Evolutionary conservation across 2,329 filamentous ascomycete genomes (phyloP), one percentile per base, ranked within the genome.

Genomic region (Aspergillus proliferans): DNA sequence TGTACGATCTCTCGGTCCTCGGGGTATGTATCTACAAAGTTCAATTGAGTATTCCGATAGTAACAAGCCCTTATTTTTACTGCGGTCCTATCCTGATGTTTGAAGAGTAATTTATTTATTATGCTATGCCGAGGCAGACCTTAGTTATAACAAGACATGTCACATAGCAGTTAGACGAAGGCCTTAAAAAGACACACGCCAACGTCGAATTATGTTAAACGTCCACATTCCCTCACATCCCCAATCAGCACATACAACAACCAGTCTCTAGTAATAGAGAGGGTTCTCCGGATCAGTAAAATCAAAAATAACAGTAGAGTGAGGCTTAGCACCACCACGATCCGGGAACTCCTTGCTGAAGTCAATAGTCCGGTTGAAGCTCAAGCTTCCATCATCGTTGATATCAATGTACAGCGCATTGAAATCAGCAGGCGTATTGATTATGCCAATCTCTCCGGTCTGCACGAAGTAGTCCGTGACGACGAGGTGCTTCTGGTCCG

Each of bases 381-480:
- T 70, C 47, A 84, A 62, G n/a, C 70, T 69, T 3, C 81, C 80
- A 51, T 83, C 71, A 2, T 72, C 62, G 8, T 74, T 64, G 50
- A 84, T 75, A 50, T 84, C 81, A 55, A 84, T 80, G 70, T 81
- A 84, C 54, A 79, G 75, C 0, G 74, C 80, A 71, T 82, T 83
- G 74, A 76, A 84, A 60, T 84, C 81, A 18, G 72, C 79, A 0
- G 80, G 79, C 0, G 80, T 82, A 59, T 83, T 83, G 58, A 84
- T 72, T 2, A 84, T 68, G 6, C 77, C 78, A 49, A 83, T 82
- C 48, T 80, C 76, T 22, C 81, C 80, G 8, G 75, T 79, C 66
- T 84, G 80, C 2, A 85, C 79, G 58, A 84, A 84, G 69, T 84
- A 84, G 46, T 82, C 82, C n/a, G 78, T 82, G 12, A 84, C 80